Evolutionary conservation across 2,329 filamentous ascomycete genomes (phyloP), one percentile per base, ranked within the genome.

Genomic region (Fusarium sp.): DNA sequence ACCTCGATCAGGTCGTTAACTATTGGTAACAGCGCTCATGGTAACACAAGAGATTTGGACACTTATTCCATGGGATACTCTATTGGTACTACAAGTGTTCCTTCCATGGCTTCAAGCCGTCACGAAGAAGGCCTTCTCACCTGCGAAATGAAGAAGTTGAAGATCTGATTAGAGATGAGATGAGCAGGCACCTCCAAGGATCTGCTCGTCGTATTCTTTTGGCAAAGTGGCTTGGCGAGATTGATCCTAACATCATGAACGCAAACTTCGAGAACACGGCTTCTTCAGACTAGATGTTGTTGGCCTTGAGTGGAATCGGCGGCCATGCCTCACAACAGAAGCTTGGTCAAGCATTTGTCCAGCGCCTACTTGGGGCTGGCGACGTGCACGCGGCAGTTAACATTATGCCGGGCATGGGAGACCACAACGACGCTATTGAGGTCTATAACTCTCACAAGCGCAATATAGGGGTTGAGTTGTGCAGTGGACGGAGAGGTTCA

Each of bases 281-380:
- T 13, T 94, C 93, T 5, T 93, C 93, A 0, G 96, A 98, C 81
- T 99, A 96, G 96, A 98, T 99, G 94, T 83, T 98, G 64, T 84
- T 99, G 38, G 95, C 96, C 14, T 83, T 99, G 55, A 97, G 93
- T 77, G 93, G 93, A 42, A 97, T 98, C 81, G 94, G 93, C 55
- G 88, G 90, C 5, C 80, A 83, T 26, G 86, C 89, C 40, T 94
- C 94, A 2, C 93, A 97, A 76, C 95, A 97, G 79, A 97, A 97
- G 79, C 89, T 98, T 18, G 94, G 93, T 2, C 92, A 95, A 63
- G 91, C 94, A 6, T 97, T 97, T 74, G 93, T 97, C 2, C 95
- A 97, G 80, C 91, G 94, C 53, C 86, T 99, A 2, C 87, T 99
- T 3, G 94, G 97, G 80, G 93, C 91, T 70, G 94, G 94, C 32